Base-by-base conservation (phyloP, 225 moss, liverwort and hornwort genomes). In the Neckera pumila region DNA sequence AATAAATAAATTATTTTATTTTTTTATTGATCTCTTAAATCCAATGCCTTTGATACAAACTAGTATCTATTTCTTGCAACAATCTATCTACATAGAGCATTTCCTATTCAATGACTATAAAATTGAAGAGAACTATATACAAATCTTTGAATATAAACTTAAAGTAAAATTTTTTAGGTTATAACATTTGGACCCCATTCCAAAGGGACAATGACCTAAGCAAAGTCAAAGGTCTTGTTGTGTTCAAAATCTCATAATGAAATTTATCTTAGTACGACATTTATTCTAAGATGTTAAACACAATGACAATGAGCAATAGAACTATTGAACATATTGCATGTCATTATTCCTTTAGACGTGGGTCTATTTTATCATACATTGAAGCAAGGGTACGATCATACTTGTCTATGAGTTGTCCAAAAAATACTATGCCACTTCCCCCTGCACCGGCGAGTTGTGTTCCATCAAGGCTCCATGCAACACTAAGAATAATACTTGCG, bases 381-480 rank as follows among this genome's bases (percentile, higher is more conserved):
- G 19, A 42, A 42, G 7, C 12, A 59, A 51, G 14, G 15, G 9
- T 61, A 16, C 73, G 23, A 66, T 86, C 89, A 87, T 93, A 97
- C 98, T 90, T 95, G 82, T 93, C 91, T 60, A 95, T 84, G 17
- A 97, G 93, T 22, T 97, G 94, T 60, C 93, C 96, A 89, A 97
- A 94, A 76, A 97, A 89, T 49, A 96, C 85, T 59, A 19, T 80
- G 56, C 96, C 95, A 84, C 84, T 93, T 61, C 83, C 85, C 23
- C 92, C 91, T 57, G 88, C 94, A 49, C 95, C 95, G 6, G 95
- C 97, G 1, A 98, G 87, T 86, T 97, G 97, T 84, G 97, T 98
- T 62, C 97, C 97, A 84, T 98, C 98, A 13, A 90, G 89, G 91
- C 92, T 98, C 98, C 98, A 98, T 62, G 96, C 95, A 53, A 98